Evolutionary conservation across 2,329 filamentous ascomycete species (phyloP).

Genomic region (Colletotrichum sp.): DNA sequence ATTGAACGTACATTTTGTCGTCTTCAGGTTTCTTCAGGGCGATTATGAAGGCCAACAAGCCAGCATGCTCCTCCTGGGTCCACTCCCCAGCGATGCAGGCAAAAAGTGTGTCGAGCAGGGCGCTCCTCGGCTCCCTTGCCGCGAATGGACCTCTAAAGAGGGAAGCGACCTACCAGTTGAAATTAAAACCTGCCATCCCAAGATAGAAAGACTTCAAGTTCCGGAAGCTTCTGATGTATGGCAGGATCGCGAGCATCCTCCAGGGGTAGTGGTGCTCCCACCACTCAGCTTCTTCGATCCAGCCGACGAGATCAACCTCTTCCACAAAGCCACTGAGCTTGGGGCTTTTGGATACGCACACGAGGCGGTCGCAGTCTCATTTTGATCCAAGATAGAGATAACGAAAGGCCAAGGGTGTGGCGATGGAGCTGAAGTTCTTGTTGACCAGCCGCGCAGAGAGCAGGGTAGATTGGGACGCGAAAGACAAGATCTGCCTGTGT

Average conservation of each 20-base stretch:
- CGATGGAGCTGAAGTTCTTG: neutral
- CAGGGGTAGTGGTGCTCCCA: neutral
- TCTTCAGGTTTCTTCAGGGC: neutral
- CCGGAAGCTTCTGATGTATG: neutral
- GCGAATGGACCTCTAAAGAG: rapidly evolving
- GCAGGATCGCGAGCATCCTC: neutral
- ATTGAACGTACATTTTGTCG: no score
- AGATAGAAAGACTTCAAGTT: neutral
- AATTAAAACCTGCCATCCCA: rapidly evolving
- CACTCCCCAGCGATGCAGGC: neutral
- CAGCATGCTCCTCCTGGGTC: neutral
- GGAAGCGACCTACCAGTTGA: neutral
- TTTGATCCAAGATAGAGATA: neutral
- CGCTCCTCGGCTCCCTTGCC: neutral
- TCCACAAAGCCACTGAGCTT: neutral
- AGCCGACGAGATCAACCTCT: neutral
- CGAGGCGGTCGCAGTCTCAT: neutral
- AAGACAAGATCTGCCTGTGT: neutral
- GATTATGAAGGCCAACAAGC: rapidly evolving
- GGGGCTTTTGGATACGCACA: neutral
- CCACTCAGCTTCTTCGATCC: neutral
- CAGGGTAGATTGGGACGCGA: rapidly evolving
- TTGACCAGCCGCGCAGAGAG: neutral
- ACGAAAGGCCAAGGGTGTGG: neutral
- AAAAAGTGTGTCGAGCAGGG: neutral